Evolutionary conservation across 805 yeast genomes (phyloP).

Genomic region (Trichomonascus vanleenenianus): DNA sequence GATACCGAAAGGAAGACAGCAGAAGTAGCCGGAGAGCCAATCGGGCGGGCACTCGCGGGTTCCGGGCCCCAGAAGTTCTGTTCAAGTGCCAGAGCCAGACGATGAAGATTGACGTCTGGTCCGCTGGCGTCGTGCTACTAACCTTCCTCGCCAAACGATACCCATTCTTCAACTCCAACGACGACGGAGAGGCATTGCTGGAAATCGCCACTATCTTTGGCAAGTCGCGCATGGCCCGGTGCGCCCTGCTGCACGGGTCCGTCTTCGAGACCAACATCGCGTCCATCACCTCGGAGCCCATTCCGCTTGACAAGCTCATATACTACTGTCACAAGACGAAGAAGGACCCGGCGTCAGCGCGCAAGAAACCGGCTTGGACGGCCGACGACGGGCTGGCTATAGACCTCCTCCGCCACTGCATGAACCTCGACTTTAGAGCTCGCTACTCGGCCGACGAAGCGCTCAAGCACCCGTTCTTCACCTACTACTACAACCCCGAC

Average conservation of each 20-base stretch:
- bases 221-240: constrained; percentile 54
- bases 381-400: constrained; percentile 22
- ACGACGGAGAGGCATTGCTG: constrained; percentile 84
- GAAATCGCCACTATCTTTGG: constrained; percentile 84
- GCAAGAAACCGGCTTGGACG: background rate
- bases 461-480: constrained; percentile 53
- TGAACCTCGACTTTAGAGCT: constrained; percentile 59
- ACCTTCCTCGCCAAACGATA: constrained; percentile 73
- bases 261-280: constrained; percentile 65
- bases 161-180: constrained; percentile 90
- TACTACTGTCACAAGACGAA: constrained; percentile 21
- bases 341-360: background rate
- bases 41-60: constrained; percentile 94
- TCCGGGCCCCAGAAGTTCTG: constrained; percentile 88
- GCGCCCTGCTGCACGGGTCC: constrained; percentile 82
- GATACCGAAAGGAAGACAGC: constrained; percentile 81
- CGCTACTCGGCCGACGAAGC: constrained; percentile 63
- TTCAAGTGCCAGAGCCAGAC: constrained; percentile 80
- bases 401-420: constrained; percentile 41
- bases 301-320: constrained; percentile 36
- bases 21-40: constrained; percentile 89
- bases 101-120: constrained; percentile 82
- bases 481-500: too few relatives aligned
- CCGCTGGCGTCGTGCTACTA: constrained; percentile 81
- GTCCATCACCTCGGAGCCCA: constrained; percentile 39